phyloP scores from a whole-genome alignment of 2,329 filamentous ascomycete genomes.

The Lachnellula suecica region DNA sequence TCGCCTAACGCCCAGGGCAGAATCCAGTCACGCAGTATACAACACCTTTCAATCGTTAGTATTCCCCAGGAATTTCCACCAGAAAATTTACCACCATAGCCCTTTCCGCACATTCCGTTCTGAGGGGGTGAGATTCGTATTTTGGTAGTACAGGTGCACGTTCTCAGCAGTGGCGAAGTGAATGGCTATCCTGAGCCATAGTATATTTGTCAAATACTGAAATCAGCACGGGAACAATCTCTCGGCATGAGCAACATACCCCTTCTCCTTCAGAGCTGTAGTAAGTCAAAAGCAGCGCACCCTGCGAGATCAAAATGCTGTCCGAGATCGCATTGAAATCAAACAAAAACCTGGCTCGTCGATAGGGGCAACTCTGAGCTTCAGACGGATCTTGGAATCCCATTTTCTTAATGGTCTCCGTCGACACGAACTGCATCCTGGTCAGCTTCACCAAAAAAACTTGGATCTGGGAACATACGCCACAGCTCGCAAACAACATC shows the following conservation, averaged over 20 bases:
- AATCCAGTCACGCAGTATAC: slow-evolving; percentile 51
- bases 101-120: slow-evolving; percentile 46
- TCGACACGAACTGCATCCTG: slow-evolving; percentile 6
- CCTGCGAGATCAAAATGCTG: slow-evolving; percentile 31
- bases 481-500: slow-evolving; percentile 45
- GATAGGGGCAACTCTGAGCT: slow-evolving; percentile 45
- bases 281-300: slow-evolving; percentile 18
- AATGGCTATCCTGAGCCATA: slow-evolving; percentile 50
- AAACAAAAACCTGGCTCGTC: slow-evolving; percentile 40
- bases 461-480: slow-evolving; percentile 13
- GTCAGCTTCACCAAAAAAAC: background rate
- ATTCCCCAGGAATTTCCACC: background rate
- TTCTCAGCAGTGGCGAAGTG: slow-evolving; percentile 48
- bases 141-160: slow-evolving; percentile 39
- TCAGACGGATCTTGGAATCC: slow-evolving; percentile 43
- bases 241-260: background rate
- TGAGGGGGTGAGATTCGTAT: slow-evolving; percentile 35
- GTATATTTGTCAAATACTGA: slow-evolving; percentile 37
- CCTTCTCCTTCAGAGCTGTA: slow-evolving; percentile 5
- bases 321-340: slow-evolving; percentile 31
- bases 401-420: slow-evolving; percentile 14
- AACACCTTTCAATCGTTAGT: slow-evolving; percentile 27
- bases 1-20: slow-evolving; percentile 48
- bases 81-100: slow-evolving; percentile 46
- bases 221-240: background rate